Conservation (phyloP, 257 asterid genomes). For the Solanum chilense region DNA sequence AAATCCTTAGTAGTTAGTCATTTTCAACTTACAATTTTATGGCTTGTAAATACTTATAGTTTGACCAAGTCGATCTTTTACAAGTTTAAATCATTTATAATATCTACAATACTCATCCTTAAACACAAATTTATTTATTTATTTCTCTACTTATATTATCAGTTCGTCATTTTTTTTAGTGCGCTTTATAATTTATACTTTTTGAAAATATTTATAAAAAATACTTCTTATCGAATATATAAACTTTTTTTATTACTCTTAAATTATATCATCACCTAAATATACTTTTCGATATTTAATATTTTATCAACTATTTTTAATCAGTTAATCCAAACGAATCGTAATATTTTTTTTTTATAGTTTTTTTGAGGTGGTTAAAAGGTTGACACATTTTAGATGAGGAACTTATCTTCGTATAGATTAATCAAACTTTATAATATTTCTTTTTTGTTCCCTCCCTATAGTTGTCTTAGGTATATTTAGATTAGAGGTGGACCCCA, state of each 20-base stretch:
- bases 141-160: not conserved
- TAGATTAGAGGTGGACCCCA: slow-evolving; percentile 18
- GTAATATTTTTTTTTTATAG: not conserved
- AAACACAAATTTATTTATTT: not conserved
- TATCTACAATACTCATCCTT: not conserved
- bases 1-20: not conserved
- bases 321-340: not conserved
- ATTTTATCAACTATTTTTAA: not conserved
- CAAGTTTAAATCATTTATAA: not conserved
- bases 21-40: not conserved
- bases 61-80: not conserved
- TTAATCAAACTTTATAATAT: not conserved
- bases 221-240: not conserved
- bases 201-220: not conserved
- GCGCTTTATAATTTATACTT: not conserved
- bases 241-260: not conserved
- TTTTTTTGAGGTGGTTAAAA: not conserved
- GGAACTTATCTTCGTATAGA: not conserved
- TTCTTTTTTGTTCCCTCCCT: not conserved
- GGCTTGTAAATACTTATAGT: not conserved
- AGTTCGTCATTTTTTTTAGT: not conserved
- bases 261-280: not conserved
- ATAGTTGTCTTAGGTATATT: not conserved
- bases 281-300: not conserved
- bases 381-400: not conserved